Evolutionary conservation across 2,329 filamentous ascomycete species (phyloP).

Genomic region (Trichophyton benhamiae): DNA sequence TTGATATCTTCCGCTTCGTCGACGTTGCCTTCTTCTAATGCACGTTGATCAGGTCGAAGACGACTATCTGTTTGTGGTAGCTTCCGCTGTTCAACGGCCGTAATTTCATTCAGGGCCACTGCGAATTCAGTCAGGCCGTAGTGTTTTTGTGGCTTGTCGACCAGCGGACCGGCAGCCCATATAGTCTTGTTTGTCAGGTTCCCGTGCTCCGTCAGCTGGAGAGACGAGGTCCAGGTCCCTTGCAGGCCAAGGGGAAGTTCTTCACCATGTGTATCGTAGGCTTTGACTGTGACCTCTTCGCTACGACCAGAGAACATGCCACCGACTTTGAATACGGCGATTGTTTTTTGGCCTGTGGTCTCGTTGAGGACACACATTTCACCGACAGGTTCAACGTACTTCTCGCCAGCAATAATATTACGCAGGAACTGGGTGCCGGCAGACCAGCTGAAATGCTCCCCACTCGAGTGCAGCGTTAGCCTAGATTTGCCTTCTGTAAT

Average conservation of each 20-base stretch:
- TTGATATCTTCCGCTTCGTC: slow-evolving; percentile 79
- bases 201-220: slow-evolving; percentile 55
- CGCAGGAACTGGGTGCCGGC: slow-evolving; percentile 81
- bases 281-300: slow-evolving; percentile 74
- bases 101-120: slow-evolving; percentile 76
- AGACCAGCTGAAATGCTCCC: slow-evolving; percentile 80
- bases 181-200: slow-evolving; percentile 53
- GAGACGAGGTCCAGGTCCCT: slow-evolving; percentile 72
- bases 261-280: slow-evolving; percentile 53
- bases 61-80: slow-evolving; percentile 73
- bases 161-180: slow-evolving; percentile 67
- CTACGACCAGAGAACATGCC: slow-evolving; percentile 94
- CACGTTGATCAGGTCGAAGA: slow-evolving; percentile 74
- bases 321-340: slow-evolving; percentile 84
- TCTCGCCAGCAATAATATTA: slow-evolving; percentile 95
- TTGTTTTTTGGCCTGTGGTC: slow-evolving; percentile 65
- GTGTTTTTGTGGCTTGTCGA: slow-evolving; percentile 63
- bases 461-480: slow-evolving; percentile 59
- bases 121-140: slow-evolving; percentile 87
- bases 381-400: slow-evolving; percentile 91
- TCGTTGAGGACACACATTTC: slow-evolving; percentile 80
- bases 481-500: slow-evolving; percentile 82
- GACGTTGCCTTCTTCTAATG: slow-evolving; percentile 67
- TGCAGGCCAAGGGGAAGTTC: slow-evolving; percentile 55
- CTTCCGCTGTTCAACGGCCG: slow-evolving; percentile 59